Evolutionary conservation across 2,329 filamentous ascomycete genomes (phyloP), one percentile per base, ranked within the genome.

Genomic region (Didymellaceae sp.): DNA sequence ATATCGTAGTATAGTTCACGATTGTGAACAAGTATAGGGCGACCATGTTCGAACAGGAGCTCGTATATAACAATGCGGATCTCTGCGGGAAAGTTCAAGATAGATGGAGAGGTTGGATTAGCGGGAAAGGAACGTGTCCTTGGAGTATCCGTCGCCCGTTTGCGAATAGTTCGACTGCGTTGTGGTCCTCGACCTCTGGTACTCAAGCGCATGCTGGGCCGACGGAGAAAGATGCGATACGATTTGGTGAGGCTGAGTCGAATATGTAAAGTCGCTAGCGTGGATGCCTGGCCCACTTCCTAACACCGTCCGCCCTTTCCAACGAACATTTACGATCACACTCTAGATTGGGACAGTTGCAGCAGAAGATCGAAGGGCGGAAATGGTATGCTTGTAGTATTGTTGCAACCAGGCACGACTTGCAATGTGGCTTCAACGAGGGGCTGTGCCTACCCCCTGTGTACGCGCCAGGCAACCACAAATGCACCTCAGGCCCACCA

Each of bases 401-500:
- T 21, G 9, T 1, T 13, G 18, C 17, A 25, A 38, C 8, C 6
- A 24, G 6, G 8, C 4, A 20, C 17, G 13, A 13, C 18, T 34
- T 24, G 13, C 16, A 26, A 37, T 24, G 25, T 47, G 43, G 26
- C 25, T 20, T 34, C 21, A 18, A 13, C 26, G 5, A 5, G 10
- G 11, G n/a, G n/a, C n/a, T 35, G 24, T 17, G 24, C 5, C 1
- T n/a, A 14, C 45, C 11, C 22, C 30, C 6, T 28, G 35, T 10
- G 17, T 17, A 6, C 32, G 22, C 42, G 28, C 42, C 31, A 52
- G 48, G 48, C 48, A 52, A 32, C 47, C 24, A 46, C 24, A 40
- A 41, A 30, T 16, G 34, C 20, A 42, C 48, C 34, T 40, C 11
- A 52, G 37, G 31, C 37, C 35, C 35, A 37, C 48, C 14, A 8